Evolutionary conservation across 164 flowering plant species (phyloP).

Genomic region (Piper betle): DNA sequence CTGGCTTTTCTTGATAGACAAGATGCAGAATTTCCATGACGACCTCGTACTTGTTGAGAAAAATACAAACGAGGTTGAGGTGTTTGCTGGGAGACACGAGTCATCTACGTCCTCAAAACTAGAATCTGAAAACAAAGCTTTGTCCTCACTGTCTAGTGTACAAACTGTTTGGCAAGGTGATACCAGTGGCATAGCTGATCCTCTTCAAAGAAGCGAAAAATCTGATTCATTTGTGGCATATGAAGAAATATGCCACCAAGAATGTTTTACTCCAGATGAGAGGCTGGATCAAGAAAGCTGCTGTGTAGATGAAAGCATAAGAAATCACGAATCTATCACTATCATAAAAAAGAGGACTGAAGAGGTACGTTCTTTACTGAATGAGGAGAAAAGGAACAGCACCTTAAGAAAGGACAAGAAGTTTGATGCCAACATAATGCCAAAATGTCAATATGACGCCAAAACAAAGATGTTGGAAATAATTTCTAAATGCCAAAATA

Average conservation of each 20-base stretch:
- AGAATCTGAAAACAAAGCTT: constrained; percentile 7
- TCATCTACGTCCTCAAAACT: constrained; percentile 2
- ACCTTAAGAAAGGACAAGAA: constrained; percentile 14
- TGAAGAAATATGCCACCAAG: constrained; percentile 1
- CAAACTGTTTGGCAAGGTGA: not conserved
- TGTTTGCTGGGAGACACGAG: not conserved
- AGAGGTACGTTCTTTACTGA: constrained; percentile 20
- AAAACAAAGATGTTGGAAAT: constrained; percentile 26
- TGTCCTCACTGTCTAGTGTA: not conserved
- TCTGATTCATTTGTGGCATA: constrained; percentile 1
- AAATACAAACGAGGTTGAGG: constrained; percentile 10
- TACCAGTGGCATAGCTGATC: constrained; percentile 1
- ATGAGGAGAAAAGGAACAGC: constrained; percentile 14
- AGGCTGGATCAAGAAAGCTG: constrained; percentile 14
- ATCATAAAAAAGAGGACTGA: constrained; percentile 34
- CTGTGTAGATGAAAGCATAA: constrained; percentile 35
- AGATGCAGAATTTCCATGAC: constrained; percentile 19
- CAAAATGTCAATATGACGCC: no score
- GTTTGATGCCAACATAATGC: not conserved
- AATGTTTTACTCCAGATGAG: constrained; percentile 8
- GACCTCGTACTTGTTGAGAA: constrained; percentile 23
- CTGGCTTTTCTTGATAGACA: constrained; percentile 27
- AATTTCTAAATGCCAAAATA: constrained; percentile 23
- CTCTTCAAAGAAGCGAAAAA: constrained; percentile 6
- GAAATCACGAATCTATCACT: constrained; percentile 42